phyloP scores from a whole-genome alignment of 1,139 yeast genomes.

The Hansenula sp. region DNA sequence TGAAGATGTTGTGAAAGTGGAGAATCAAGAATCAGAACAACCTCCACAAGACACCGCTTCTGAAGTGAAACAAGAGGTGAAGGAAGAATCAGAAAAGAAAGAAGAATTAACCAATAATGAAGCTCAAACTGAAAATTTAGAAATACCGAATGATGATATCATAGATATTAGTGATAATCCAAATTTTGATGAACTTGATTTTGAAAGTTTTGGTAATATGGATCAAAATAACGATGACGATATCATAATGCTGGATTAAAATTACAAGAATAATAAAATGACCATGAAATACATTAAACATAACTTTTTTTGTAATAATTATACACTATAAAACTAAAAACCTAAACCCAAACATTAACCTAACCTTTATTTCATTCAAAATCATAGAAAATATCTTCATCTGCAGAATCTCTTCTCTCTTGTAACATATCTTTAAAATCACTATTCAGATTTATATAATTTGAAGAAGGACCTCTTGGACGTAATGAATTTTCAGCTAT shows the following conservation, averaged over 20 bases:
- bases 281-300: too few species aligned
- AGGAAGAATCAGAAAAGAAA: neutral
- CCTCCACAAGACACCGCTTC: neutral
- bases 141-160: constrained; percentile 1
- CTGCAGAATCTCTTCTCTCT: neutral
- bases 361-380: neutral
- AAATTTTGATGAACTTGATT: constrained; percentile 15
- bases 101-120: constrained; percentile 10
- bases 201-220: constrained; percentile 14
- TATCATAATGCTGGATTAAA: constrained; percentile 11
- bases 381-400: constrained; percentile 1
- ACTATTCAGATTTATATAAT: constrained; percentile 15
- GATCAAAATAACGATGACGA: constrained; percentile 10
- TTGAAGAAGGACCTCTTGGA: constrained; percentile 14
- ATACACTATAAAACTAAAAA: too few species aligned
- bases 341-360: neutral
- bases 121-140: neutral
- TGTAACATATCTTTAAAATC: constrained; percentile 8
- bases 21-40: neutral
- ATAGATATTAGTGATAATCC: constrained; percentile 6
- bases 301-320: too few species aligned
- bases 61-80: constrained; percentile 10
- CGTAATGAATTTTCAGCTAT: neutral
- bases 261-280: neutral
- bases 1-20: constrained; percentile 17